phyloP scores from a whole-genome alignment of 148 eudicot species.

The Rhododendron vialii region DNA sequence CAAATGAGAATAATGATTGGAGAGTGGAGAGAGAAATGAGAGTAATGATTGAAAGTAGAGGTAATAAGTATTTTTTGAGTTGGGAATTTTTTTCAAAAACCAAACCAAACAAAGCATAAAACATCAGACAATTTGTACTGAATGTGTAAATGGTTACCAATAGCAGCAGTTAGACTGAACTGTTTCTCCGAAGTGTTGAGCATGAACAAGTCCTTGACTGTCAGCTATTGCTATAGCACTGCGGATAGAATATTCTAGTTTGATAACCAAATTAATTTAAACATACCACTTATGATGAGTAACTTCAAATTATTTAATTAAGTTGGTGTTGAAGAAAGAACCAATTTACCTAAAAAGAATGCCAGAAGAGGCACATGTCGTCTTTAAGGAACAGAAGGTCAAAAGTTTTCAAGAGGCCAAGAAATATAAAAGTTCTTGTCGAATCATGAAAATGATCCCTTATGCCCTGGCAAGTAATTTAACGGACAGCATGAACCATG shows the following conservation, averaged over 20 bases:
- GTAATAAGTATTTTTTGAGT: too few species aligned
- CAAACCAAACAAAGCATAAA: neutral
- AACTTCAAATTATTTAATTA: neutral
- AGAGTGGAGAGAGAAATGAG: too few species aligned
- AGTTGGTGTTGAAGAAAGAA: neutral
- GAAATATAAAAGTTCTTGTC: neutral
- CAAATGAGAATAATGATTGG: too few species aligned
- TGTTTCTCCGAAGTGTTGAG: neutral
- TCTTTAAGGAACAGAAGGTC: neutral
- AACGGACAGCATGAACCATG: constrained; percentile 3
- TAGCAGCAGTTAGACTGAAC: neutral
- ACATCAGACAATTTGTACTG: neutral
- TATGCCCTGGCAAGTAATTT: neutral
- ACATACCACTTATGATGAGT: neutral
- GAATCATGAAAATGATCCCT: neutral
- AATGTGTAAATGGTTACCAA: neutral
- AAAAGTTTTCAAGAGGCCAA: neutral
- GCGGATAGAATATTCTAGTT: neutral
- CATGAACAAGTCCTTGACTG: neutral
- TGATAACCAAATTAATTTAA: neutral
- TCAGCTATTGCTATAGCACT: neutral
- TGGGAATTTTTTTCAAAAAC: too few species aligned
- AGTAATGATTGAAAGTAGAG: too few species aligned
- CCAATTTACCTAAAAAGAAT: neutral
- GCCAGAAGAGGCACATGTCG: neutral